These are phyloP conservation scores for Beauveria sp. DNA, from an alignment of 2,329 filamentous ascomycete species.

Conservation along the genomic window DNA sequence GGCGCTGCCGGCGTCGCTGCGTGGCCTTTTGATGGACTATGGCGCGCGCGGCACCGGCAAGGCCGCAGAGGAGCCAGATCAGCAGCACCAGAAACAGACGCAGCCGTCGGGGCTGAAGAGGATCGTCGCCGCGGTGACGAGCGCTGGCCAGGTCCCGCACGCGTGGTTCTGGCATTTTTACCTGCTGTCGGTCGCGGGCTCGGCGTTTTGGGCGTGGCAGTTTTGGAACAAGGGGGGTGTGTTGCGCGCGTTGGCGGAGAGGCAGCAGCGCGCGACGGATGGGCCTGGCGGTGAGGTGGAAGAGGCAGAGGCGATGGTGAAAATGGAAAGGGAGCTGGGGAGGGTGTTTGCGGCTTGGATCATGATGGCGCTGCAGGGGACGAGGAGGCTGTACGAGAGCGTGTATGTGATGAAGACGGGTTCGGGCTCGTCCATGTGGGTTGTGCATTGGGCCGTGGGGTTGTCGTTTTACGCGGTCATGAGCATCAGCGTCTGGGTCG, in stretches of 20 bases:
- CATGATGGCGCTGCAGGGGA: constrained; percentile 69
- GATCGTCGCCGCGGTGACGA: constrained; percentile 24
- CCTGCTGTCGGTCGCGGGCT: constrained; percentile 58
- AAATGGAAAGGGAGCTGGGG: constrained; percentile 52
- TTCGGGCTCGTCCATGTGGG: constrained; percentile 67
- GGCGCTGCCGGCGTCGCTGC: constrained; percentile 35
- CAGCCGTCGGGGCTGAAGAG: constrained; percentile 15
- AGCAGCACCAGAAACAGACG: constrained; percentile 4
- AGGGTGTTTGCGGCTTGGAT: constrained; percentile 61
- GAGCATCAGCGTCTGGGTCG: constrained; percentile 74
- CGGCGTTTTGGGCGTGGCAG: constrained; percentile 67
- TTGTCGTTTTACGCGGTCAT: constrained; percentile 68
- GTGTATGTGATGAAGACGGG: constrained; percentile 52
- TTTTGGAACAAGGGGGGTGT: constrained; percentile 46
- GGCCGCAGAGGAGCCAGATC: constrained; percentile 4
- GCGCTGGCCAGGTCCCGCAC: constrained; percentile 62
- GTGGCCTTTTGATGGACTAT: constrained; percentile 40
- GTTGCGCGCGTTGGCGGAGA: constrained; percentile 40
- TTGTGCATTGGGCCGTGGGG: constrained; percentile 75
- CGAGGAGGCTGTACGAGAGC: constrained; percentile 70
- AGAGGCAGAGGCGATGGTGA: not conserved
- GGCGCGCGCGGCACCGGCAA: constrained; percentile 34
- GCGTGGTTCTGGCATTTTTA: constrained; percentile 90
- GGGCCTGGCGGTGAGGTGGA: not conserved
- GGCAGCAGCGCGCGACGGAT: constrained; percentile 15